These are phyloP conservation scores for Microascus cirrosus DNA, from an alignment of 2,329 filamentous ascomycete genomes.

Conservation along the genomic window DNA sequence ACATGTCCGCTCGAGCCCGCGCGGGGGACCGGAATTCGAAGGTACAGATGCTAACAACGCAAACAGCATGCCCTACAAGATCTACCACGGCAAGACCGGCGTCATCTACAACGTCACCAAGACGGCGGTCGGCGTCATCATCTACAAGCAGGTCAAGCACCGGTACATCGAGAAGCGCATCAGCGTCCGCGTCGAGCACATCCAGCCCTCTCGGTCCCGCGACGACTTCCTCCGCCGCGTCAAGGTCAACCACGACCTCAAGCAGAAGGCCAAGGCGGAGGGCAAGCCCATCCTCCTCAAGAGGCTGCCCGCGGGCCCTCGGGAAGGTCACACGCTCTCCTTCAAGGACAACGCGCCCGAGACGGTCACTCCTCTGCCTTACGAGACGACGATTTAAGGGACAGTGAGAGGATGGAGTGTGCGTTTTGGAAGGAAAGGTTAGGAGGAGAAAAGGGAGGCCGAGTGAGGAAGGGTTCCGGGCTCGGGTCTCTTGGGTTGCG, in stretches of 20 bases:
- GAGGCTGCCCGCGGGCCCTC: constrained; percentile 72
- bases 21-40: not conserved
- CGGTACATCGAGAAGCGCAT: constrained; percentile 99
- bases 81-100: constrained; percentile 99
- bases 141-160: constrained; percentile 99
- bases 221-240: constrained; percentile 95
- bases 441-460: not conserved
- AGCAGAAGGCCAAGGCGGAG: constrained; percentile 84
- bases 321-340: constrained; percentile 69
- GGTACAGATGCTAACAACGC: not conserved
- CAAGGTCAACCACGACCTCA: constrained; percentile 89
- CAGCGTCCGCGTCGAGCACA: constrained; percentile 98
- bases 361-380: constrained; percentile 83
- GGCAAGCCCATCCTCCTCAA: constrained; percentile 86
- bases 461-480: not conserved
- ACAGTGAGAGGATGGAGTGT: not conserved
- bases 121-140: constrained; percentile 93
- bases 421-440: not conserved
- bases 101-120: constrained; percentile 99
- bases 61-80: constrained; percentile 90
- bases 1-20: not conserved
- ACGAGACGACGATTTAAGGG: constrained; percentile 96
- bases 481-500: not conserved
- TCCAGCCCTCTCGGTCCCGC: constrained; percentile 85
- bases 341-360: constrained; percentile 76